Base-by-base conservation (phyloP, 257 asterid species). In the Ehretia macrophylla region DNA sequence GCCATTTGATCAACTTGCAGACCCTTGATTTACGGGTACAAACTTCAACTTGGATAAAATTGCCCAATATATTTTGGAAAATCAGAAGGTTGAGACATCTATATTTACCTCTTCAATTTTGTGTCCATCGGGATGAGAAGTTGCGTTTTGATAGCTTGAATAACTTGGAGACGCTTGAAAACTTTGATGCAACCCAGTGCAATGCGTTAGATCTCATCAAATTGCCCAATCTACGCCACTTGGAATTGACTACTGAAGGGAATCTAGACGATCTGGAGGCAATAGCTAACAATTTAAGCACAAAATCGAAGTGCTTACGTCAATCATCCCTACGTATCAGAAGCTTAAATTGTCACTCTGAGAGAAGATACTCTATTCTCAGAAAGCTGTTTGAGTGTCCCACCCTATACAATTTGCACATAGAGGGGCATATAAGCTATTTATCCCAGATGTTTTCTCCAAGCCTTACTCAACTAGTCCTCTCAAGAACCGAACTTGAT, bases 11-110 rank as follows among this genome's bases (percentile, higher is more conserved):
- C 4, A 19, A 4, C 27, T 47, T 79, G 65, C 60, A 65, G 49
- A 67, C 61, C 50, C 76, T 79, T 5, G 77, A 79, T 57, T 56
- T 79, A 5, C 60, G 74, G 23, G 63, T 71, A 8, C 21, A n/a
- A 11, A 46, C 44, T 18, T 16, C 20, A 32, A 6, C 49, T 19
- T 52, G 21, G 14, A 37, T 68, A 19, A n/a, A n/a, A n/a, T n/a
- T n/a, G n/a, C 62, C 68, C 9, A 10, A 68, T 21, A 42, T 55
- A 21, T 20, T 68, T 13, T 39, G 11, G 18, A 55, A 37, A 19
- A 27, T 69, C 66, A 45, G 37, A n/a, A 35, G 70, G 8, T 27
- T 74, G 17, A 62, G 39, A 13, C 68, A 60, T 27, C 51, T 71
- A 64, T 0, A 11, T 13, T 63, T 71, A 19, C 77, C 72, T 19